Percentiles rank a stretch among this genome's conserved stretches.
Evolutionary conservation across 805 yeast species (phyloP).

Genomic region (Jamesozyma jinghongensis): DNA sequence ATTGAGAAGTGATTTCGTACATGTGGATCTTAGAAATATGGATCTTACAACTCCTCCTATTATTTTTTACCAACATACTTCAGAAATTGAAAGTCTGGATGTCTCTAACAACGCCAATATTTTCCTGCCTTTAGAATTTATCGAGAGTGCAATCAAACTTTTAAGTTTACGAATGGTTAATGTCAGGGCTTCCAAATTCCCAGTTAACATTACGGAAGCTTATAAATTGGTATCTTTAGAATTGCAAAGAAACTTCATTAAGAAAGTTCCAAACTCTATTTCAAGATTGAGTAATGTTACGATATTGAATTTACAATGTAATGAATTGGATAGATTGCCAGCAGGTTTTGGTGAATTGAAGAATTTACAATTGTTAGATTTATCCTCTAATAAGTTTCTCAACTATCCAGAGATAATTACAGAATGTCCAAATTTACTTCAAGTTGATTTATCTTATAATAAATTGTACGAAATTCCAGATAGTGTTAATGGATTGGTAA

Average conservation of each 20-base stretch:
- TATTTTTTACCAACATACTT: constrained; percentile 66
- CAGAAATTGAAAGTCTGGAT: constrained; percentile 72
- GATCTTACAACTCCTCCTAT: constrained; percentile 80
- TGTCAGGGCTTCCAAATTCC: constrained; percentile 67
- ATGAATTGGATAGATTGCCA: constrained; percentile 58
- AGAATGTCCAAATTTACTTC: constrained; percentile 46
- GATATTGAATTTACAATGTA: constrained; percentile 61
- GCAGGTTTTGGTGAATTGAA: constrained; percentile 46
- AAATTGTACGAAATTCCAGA: constrained; percentile 53
- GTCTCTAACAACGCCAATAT: constrained; percentile 83
- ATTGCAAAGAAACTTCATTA: constrained; percentile 69
- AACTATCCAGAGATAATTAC: constrained; percentile 58
- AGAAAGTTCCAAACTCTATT: constrained; percentile 49
- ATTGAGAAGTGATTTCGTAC: constrained; percentile 48
- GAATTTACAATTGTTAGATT: constrained; percentile 51
- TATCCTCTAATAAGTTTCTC: constrained; percentile 69
- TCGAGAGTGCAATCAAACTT: constrained; percentile 69
- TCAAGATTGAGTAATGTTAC: constrained; percentile 46
- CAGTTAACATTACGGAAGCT: constrained; percentile 63
- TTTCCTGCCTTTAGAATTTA: constrained; percentile 72
- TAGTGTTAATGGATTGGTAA: constrained; percentile 47
- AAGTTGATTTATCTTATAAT: constrained; percentile 78
- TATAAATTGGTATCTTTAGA: constrained; percentile 57
- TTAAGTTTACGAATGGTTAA: constrained; percentile 57
- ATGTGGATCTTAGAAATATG: constrained; percentile 64